Conservation (phyloP, 192 early-diverging fungal genomes). For the Chytriomyces confervae region DNA sequence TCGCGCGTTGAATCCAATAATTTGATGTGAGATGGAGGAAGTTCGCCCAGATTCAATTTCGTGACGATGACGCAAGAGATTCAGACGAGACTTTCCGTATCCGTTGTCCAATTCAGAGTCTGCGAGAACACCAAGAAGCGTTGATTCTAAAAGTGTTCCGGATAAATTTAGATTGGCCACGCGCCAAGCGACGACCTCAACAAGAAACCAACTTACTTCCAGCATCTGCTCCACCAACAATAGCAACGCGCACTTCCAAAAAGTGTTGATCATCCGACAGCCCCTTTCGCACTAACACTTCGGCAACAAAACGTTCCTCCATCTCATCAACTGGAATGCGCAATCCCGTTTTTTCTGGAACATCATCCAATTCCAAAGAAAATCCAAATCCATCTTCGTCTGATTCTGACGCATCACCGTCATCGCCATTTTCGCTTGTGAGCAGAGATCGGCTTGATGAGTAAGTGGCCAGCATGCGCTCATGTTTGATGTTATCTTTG, state of each 20-base stretch:
- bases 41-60: slow-evolving; percentile 90
- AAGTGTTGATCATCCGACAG: slow-evolving; percentile 66
- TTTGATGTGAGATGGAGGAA: slow-evolving; percentile 84
- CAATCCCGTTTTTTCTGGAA: not conserved
- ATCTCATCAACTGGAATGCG: not conserved
- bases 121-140: slow-evolving; percentile 80
- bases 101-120: slow-evolving; percentile 88
- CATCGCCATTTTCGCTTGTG: not conserved
- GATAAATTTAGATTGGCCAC: not conserved
- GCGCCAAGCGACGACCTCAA: not conserved
- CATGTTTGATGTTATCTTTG: slow-evolving; percentile 9
- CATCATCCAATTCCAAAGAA: slow-evolving; percentile 40
- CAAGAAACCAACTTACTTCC: slow-evolving; percentile 48
- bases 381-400: slow-evolving; percentile 37
- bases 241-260: slow-evolving; percentile 80
- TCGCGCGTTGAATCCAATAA: slow-evolving; percentile 80
- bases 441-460: slow-evolving; percentile 5
- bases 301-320: slow-evolving; percentile 66
- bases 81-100: slow-evolving; percentile 80
- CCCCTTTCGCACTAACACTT: slow-evolving; percentile 73
- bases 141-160: slow-evolving; percentile 64
- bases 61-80: slow-evolving; percentile 87
- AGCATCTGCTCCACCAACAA: slow-evolving; percentile 81
- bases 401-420: slow-evolving; percentile 4
- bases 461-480: slow-evolving; percentile 19